Conservation (phyloP, 129 eudicot species). For the Scalesia atractyloides region DNA sequence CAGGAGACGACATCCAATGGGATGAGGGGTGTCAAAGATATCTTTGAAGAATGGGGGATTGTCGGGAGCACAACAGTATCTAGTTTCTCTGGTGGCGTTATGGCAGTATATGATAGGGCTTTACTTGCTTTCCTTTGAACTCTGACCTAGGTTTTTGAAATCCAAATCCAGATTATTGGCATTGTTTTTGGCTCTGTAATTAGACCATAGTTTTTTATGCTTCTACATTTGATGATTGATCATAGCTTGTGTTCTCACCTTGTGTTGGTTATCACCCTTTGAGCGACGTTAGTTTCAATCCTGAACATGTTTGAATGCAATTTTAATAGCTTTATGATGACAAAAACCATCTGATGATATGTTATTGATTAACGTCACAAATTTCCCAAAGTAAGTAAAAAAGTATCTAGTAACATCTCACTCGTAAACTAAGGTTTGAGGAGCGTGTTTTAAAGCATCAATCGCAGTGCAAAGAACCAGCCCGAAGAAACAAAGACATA, state of each 20-base stretch:
- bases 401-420: no score
- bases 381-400: no score
- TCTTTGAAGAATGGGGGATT: slow-evolving; percentile 15
- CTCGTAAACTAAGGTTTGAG: no score
- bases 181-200: slow-evolving; percentile 30
- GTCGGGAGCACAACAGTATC: slow-evolving; percentile 32
- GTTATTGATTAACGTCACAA: neutral
- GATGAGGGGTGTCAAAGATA: slow-evolving; percentile 37
- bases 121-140: slow-evolving; percentile 19
- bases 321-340: neutral
- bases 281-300: no score
- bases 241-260: slow-evolving; percentile 1
- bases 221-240: slow-evolving; percentile 12
- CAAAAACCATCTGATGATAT: neutral
- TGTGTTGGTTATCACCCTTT: no score
- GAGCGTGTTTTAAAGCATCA: no score
- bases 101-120: slow-evolving; percentile 23
- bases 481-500: no score
- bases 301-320: neutral
- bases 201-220: slow-evolving; percentile 13
- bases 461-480: no score
- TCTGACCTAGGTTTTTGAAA: slow-evolving; percentile 12
- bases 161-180: slow-evolving; percentile 18
- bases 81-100: slow-evolving; percentile 31
- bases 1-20: slow-evolving; percentile 88